Conservation (phyloP, 176 grass and related monocot species). For the Aegilops longissima region DNA sequence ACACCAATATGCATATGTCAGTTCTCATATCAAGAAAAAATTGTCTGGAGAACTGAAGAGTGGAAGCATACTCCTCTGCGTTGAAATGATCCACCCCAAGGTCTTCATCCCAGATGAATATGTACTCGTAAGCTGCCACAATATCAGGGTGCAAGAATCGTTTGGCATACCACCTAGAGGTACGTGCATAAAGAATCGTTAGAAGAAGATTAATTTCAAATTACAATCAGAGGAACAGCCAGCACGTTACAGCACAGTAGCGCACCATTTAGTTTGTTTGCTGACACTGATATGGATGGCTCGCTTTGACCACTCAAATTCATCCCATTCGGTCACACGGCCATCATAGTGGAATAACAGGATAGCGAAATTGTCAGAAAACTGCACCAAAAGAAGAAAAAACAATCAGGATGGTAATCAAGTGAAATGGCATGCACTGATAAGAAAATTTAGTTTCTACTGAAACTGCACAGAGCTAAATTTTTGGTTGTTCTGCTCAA, state of each 20-base stretch:
- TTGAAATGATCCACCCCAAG: constrained; percentile 92
- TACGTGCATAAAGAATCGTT: not conserved
- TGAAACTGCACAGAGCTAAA: not conserved
- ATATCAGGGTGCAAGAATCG: constrained; percentile 95
- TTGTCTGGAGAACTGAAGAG: not conserved
- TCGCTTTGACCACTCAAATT: constrained; percentile 83
- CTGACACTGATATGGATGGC: constrained; percentile 74
- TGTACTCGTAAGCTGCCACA: constrained; percentile 73
- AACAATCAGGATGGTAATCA: constrained; percentile 25
- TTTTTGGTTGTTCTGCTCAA: not conserved
- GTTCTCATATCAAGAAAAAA: not conserved
- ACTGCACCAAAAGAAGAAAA: constrained; percentile 44
- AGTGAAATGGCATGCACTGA: not conserved
- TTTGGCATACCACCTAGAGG: constrained; percentile 81
- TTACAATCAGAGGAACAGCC: not conserved
- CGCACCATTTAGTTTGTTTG: constrained; percentile 78
- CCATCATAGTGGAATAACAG: constrained; percentile 85
- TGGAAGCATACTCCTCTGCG: constrained; percentile 77
- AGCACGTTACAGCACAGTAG: not conserved
- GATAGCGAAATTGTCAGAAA: constrained; percentile 76
- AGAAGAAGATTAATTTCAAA: not conserved
- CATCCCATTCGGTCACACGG: constrained; percentile 64
- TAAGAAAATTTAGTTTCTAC: constrained; percentile 1
- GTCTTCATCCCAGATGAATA: constrained; percentile 99
- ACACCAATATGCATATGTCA: not conserved